phyloP scores from a whole-genome alignment of 495 filamentous ascomycete species.

The Talaromyces thailandensis region DNA sequence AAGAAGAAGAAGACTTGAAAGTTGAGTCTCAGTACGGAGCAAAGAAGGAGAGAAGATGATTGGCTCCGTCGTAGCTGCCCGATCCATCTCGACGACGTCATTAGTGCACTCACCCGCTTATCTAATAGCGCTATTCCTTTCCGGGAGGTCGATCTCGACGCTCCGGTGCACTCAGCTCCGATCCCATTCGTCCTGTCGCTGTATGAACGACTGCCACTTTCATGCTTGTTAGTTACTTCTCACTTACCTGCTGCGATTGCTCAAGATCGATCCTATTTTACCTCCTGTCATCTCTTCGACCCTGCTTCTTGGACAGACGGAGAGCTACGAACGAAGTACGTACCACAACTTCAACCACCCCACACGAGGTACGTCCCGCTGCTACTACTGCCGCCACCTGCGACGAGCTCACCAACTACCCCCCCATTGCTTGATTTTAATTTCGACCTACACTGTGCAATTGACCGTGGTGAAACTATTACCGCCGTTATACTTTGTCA shows the following conservation, averaged over 20 bases:
- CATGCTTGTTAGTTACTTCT: background rate
- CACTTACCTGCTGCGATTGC: background rate
- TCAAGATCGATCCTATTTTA: background rate
- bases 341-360: background rate
- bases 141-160: background rate
- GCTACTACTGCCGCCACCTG: background rate
- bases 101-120: background rate
- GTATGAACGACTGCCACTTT: background rate
- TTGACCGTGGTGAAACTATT: background rate
- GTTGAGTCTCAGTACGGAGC: too few species aligned
- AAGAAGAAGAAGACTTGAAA: too few species aligned
- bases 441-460: background rate
- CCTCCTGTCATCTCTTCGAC: background rate
- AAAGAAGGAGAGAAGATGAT: background rate
- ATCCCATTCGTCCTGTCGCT: background rate
- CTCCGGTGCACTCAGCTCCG: constrained; percentile 3
- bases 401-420: background rate
- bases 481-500: background rate
- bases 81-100: background rate
- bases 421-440: background rate
- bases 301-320: background rate
- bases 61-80: background rate
- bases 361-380: background rate
- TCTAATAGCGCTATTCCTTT: background rate
- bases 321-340: background rate